Percentiles rank a stretch among this genome's conserved stretches.
These are phyloP conservation scores for Mollisia scopiformis DNA, from an alignment of 2,329 filamentous ascomycete species.

Conservation along the genomic window DNA sequence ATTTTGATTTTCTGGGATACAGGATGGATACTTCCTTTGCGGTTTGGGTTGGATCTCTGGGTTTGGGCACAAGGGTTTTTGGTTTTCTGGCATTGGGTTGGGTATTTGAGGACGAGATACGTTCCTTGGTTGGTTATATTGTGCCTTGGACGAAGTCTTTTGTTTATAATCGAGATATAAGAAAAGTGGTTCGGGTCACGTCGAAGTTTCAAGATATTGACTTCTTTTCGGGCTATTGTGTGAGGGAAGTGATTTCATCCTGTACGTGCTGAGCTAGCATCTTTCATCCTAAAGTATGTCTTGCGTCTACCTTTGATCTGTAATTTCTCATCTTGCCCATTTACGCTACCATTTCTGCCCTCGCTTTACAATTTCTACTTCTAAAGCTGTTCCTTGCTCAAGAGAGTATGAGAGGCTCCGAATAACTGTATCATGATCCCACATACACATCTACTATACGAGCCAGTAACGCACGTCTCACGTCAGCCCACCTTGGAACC, in stretches of 20 bases:
- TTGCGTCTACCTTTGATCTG: too few relatives aligned
- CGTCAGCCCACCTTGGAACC: too few relatives aligned
- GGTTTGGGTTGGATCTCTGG: not conserved
- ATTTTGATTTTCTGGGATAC: not conserved
- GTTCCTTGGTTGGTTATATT: not conserved
- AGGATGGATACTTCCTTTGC: not conserved
- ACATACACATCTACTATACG: too few relatives aligned
- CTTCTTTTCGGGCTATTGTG: not conserved
- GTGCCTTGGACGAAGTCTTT: not conserved
- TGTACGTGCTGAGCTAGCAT: not conserved
- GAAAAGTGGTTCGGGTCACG: not conserved
- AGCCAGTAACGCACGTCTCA: too few relatives aligned
- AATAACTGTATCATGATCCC: too few relatives aligned
- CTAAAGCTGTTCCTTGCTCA: too few relatives aligned
- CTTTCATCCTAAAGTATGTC: too few relatives aligned
- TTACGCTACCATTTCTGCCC: too few relatives aligned
- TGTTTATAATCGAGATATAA: not conserved
- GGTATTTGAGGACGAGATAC: not conserved
- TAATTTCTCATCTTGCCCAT: too few relatives aligned
- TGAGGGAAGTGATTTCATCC: too few relatives aligned
- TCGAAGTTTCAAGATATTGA: not conserved
- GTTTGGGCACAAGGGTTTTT: not conserved
- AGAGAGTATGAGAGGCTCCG: too few relatives aligned
- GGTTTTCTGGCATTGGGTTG: not conserved
- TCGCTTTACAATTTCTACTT: too few relatives aligned